Evolutionary conservation across 2,329 filamentous ascomycete genomes (phyloP).

Genomic region (Penicillium sp.): DNA sequence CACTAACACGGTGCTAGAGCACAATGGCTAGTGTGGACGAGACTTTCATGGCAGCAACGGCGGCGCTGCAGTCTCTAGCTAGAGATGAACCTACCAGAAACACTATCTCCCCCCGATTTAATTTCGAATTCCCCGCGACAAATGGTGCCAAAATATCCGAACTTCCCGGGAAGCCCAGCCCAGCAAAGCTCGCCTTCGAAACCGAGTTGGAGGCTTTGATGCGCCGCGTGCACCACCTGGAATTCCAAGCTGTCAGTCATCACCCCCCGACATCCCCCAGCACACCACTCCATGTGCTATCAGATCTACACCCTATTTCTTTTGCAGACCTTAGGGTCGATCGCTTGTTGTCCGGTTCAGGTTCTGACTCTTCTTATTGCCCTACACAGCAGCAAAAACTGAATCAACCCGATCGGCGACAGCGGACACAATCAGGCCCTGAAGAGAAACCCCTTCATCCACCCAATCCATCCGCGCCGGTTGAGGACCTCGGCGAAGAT

Average conservation of each 20-base stretch:
- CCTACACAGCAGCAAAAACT: conserved; percentile 42
- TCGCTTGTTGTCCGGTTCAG: conserved; percentile 38
- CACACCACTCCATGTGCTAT: conserved; percentile 66
- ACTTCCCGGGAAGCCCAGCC: conserved; percentile 75
- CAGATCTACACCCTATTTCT: conserved; percentile 54
- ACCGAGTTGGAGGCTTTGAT: conserved; percentile 79
- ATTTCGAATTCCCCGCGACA: conserved; percentile 39
- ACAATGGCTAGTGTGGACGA: conserved; percentile 54
- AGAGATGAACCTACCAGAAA: conserved; percentile 41
- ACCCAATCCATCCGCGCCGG: no score
- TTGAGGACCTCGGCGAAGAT: conserved; percentile 37
- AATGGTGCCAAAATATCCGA: conserved; percentile 64
- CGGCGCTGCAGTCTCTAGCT: conserved; percentile 51
- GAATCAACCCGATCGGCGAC: conserved; percentile 42
- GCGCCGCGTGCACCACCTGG: conserved; percentile 77
- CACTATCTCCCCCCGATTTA: conserved; percentile 39
- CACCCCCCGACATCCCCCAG: conserved; percentile 78
- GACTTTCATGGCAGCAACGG: conserved; percentile 52
- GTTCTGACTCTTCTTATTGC: conserved; percentile 41
- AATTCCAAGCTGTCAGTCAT: conserved; percentile 69
- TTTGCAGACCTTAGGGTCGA: conserved; percentile 39
- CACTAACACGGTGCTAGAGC: conserved; percentile 37
- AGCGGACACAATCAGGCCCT: conserved; percentile 37
- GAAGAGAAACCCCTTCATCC: conserved; percentile 33
- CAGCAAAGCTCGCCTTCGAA: conserved; percentile 79